Evolutionary conservation across 495 filamentous ascomycete genomes (phyloP), one percentile per base, ranked within the genome.

Genomic region (Penicillium dipodomyicola): DNA sequence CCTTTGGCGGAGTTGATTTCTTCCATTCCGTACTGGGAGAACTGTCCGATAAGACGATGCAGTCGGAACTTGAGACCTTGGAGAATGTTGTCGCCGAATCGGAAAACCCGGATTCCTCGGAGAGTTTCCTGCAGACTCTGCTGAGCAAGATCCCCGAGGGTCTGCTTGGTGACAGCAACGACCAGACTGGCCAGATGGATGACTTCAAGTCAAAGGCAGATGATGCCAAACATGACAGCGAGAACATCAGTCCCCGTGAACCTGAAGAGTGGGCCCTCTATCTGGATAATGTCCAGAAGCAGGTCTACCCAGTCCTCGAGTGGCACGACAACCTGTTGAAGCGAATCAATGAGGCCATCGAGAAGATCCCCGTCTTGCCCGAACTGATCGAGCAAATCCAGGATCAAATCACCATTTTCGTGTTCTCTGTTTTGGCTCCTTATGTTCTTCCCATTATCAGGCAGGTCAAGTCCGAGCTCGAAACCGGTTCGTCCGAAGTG

Each of bases 1-100:
- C 92, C 4, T 97, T 96, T 72, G 92, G 92, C 30, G 91, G 91
- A 52, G 91, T 95, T 10, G 90, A 95, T 53, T 86, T 86, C 69
- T 77, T 94, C 22, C 91, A 95, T 73, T 92, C 88, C 2, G 92
- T 96, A 20, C 84, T 91, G 46, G 92, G 92, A 46, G 91, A 96
- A 73, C 78, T 96, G 54, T 87, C 86, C 20, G 92, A 96, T 67
- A 96, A 95, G 72, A 82, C 88, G 55, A 90, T 83, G 39, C 92
- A 96, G 69, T 90, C 86, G 35, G 92, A 96, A 67, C 80, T 96
- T 41, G 80, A 91, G 65, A 83, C 88, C 23, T 83, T 96, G 35
- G 89, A 96, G 70, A 85, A 83, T 19, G 87, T 87, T 9, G 87
- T 96, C 32, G 52, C 82, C 41, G 72, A 85, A 35, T 83, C 82